Evolutionary conservation across 225 moss, liverwort and hornwort genomes (phyloP), one percentile per base, ranked within the genome.

Genomic region (Marchantia polymorpha): DNA sequence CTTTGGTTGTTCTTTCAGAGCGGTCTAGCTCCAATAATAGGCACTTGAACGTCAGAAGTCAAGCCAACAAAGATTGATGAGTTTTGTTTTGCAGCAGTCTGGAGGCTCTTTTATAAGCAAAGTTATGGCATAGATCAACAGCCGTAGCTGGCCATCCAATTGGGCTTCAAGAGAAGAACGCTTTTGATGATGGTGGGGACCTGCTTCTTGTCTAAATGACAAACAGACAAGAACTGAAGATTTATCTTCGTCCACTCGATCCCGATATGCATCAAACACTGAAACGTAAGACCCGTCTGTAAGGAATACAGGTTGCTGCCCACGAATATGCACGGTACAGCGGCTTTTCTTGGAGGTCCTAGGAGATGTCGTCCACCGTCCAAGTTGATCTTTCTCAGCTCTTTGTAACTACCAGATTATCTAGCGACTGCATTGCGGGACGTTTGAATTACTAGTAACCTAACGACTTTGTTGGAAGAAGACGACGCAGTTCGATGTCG

Each of bases 1-100:
- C 16, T 12, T 39, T 67, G 29, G 17, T 29, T 67, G 67, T 67
- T 67, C 12, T 31, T 25, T 14, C 10, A 13, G 67, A 2, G 31
- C 14, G 10, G 30, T 3, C 30, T 67, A 67, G 67, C 10, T 3
- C 67, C 67, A 67, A 67, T 67, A 29, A 67, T 67, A 67, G 67
- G 67, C 31, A 67, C 14, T 67, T 12, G 30, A 67, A 67, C 67
- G 29, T 39, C 67, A 67, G 67, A 67, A 67, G 67, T 67, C 67
- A 67, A 67, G 67, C 66, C 29, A 39, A 67, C 29, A 39, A 19
- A 25, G 63, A 63, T 63, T 63, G n/a, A 63, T 63, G 63, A 61
- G 16, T 22, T 61, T 61, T 61, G 8, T 22, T 61, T 16, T 61
- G 60, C 60, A 22, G 60, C 60, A 61, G 60, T 20, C 60, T 61